These are phyloP conservation scores for Pholiota conissans DNA, from an alignment of 768 basidiomycete genomes.

Conservation along the genomic window DNA sequence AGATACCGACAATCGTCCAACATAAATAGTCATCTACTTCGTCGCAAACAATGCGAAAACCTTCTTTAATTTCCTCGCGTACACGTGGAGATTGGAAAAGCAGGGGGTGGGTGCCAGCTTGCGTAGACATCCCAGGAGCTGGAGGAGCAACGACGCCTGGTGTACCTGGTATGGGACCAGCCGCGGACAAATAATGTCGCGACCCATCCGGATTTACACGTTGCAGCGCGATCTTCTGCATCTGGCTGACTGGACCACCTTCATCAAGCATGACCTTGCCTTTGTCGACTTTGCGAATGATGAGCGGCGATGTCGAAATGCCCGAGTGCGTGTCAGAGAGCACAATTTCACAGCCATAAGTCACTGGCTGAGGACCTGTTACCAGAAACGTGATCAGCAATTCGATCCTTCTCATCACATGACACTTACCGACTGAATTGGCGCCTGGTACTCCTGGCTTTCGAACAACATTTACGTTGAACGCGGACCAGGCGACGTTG, in stretches of 20 bases:
- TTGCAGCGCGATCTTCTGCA: slow-evolving; percentile 94
- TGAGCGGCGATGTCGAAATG: slow-evolving; percentile 79
- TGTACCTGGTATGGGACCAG: slow-evolving; percentile 81
- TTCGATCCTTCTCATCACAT: slow-evolving; percentile 44
- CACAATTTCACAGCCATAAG: slow-evolving; percentile 88
- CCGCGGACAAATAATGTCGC: slow-evolving; percentile 86
- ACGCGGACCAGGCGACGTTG: slow-evolving; percentile 91
- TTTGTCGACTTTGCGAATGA: slow-evolving; percentile 93
- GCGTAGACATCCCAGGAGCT: slow-evolving; percentile 73
- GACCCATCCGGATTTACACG: slow-evolving; percentile 80
- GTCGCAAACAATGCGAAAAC: slow-evolving; percentile 71
- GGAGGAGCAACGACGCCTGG: slow-evolving; percentile 66
- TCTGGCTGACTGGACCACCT: slow-evolving; percentile 91
- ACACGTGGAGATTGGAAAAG: slow-evolving; percentile 79
- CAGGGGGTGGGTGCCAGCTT: slow-evolving; percentile 79
- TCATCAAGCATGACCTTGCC: slow-evolving; percentile 84
- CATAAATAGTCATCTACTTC: slow-evolving; percentile 94
- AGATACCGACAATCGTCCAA: slow-evolving; percentile 96
- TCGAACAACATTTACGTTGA: slow-evolving; percentile 88
- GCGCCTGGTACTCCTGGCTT: slow-evolving; percentile 57
- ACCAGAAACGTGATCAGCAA: slow-evolving; percentile 29
- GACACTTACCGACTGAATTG: slow-evolving; percentile 64
- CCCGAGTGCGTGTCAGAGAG: slow-evolving; percentile 85
- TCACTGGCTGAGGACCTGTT: slow-evolving; percentile 81
- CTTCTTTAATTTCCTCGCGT: slow-evolving; percentile 82